Evolutionary conservation across 352 stramenopile genomes (phyloP).

Genomic region (Pythium biforme): DNA sequence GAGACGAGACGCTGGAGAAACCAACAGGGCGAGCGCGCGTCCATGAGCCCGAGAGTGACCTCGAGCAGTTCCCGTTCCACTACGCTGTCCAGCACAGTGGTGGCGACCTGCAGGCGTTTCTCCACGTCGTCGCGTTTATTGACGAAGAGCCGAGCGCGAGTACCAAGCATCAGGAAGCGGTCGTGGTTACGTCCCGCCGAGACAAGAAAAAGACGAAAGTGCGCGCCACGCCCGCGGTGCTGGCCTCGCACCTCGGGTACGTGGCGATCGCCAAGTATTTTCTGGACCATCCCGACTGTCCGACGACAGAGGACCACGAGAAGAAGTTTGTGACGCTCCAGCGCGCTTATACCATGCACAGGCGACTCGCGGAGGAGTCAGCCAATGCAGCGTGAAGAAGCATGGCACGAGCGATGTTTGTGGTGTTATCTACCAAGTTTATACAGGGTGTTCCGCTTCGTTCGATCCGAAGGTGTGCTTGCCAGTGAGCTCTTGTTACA

Average conservation of each 20-base stretch:
- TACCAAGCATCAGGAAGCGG: background rate
- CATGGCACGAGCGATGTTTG: too few species aligned
- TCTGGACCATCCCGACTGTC: conserved; percentile 5
- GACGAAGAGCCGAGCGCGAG: background rate
- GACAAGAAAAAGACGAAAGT: background rate
- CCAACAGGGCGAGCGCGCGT: too few species aligned
- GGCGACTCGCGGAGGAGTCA: background rate
- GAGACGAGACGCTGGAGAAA: background rate
- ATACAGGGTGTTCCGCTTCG: too few species aligned
- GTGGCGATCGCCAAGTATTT: conserved; percentile 35
- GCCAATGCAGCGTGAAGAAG: background rate
- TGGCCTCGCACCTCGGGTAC: conserved; percentile 19
- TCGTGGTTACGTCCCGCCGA: background rate
- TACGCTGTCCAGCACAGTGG: conserved; percentile 7
- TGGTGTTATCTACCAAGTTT: too few species aligned
- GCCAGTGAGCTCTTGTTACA: too few species aligned
- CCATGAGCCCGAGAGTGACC: background rate
- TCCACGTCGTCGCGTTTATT: conserved; percentile 5
- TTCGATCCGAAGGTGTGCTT: too few species aligned
- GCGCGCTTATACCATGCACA: background rate
- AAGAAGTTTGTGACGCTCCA: conserved; percentile 17
- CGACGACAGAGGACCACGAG: background rate
- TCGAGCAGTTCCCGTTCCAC: conserved; percentile 12
- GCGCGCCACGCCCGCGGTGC: conserved; percentile 24
- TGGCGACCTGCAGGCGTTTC: conserved; percentile 4